Base-by-base conservation (phyloP, 371 early-diverging fungal genomes). In the Haplosporangium sp. region DNA sequence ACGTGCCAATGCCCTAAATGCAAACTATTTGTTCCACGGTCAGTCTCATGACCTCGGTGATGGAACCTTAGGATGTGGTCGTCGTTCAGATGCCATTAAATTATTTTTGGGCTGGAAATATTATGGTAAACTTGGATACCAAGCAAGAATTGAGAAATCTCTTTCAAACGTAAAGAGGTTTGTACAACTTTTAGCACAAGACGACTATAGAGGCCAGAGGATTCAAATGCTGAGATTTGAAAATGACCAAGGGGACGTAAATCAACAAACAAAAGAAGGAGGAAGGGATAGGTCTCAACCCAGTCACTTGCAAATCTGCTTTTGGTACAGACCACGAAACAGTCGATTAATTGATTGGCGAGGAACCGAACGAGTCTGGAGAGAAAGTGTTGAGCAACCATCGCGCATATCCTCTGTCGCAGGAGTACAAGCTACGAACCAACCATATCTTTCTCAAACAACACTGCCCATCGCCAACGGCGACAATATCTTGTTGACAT, bases 31-130 rank as follows among this genome's bases (percentile, higher is more conserved):
- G 19, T 96, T 94, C 76, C 96, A 95, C 67, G 91, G 87, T 9
- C 86, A 88, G 48, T 83, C 83, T 35, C 89, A 90, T 74, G 95
- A 95, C 74, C 77, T 95, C 4, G 96, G 95, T 47, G 92, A 94
- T 63, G 94, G 92, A 13, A 93, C 95, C 0, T 74, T 96, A 59
- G 96, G 95, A 10, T 96, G 96, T 72, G 96, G 96, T 4, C 88
- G 96, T 7, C 88, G 93, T 1, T 93, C 94, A 13, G 96, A 96
- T 71, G 94, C 94, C 0, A 71, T 92, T 74, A 96, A 96, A 69
- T 65, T 96, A 71, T 96, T 92, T 86, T 66, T 96, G 69, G 88
- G 90, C 4, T 96, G 96, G 96, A 90, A 90, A 57, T 93, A 90
- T 65, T 91, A 92, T 71, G 96, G 96, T 61, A 52, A 63, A 48